These are phyloP conservation scores for Lolium perenne DNA, from an alignment of 176 grass and related monocot genomes.

Conservation along the genomic window DNA sequence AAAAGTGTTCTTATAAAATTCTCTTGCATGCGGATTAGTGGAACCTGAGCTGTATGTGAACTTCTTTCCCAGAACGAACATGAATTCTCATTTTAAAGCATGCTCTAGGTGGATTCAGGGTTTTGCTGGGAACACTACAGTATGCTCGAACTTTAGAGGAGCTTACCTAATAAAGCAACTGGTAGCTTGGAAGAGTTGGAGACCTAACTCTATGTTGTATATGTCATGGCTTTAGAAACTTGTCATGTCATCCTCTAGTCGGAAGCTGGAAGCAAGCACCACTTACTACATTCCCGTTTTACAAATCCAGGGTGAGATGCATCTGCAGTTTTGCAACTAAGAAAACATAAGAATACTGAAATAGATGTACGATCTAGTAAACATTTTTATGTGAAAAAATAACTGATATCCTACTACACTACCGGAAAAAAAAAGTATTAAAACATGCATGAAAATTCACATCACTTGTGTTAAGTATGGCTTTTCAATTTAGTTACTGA, in stretches of 20 bases:
- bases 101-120: neutral
- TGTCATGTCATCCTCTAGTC: neutral
- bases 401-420: neutral
- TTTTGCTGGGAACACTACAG: neutral
- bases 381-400: neutral
- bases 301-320: neutral
- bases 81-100: too few relatives aligned
- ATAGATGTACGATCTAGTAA: neutral
- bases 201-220: conserved; percentile 29
- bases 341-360: conserved; percentile 3
- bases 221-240: conserved; percentile 35
- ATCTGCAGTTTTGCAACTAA: neutral
- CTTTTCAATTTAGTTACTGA: neutral
- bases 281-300: conserved; percentile 12
- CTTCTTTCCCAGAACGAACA: neutral
- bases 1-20: conserved; percentile 10
- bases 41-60: neutral
- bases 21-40: neutral
- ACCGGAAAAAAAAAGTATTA: neutral
- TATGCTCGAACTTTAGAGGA: neutral
- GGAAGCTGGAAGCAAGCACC: conserved; percentile 10
- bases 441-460: too few relatives aligned
- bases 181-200: conserved; percentile 38
- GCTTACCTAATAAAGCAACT: conserved; percentile 13
- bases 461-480: too few relatives aligned